Base-by-base conservation (phyloP, 1,139 yeast genomes). In the Pichia sp. region DNA sequence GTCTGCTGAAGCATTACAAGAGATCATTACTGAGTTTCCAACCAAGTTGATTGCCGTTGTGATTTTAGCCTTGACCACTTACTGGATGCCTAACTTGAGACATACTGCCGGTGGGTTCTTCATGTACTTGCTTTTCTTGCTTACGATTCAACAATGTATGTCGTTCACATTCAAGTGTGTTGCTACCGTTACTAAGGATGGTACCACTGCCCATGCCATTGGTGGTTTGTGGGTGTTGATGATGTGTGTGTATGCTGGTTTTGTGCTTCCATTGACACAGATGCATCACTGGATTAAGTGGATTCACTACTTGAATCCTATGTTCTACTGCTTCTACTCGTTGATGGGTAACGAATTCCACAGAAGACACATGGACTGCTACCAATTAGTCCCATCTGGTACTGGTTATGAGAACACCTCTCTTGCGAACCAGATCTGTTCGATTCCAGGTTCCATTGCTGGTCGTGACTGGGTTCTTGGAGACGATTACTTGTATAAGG, bases 211-310 rank as follows among this genome's bases (percentile, higher is more conserved):
- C 0, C 76, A 75, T 57, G 74, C 82, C 1, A 56, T 79, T 51
- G 72, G 79, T 23, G 85, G 85, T 66, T 60, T 78, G 12, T 52
- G 72, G 31, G 66, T 79, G 60, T 64, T 79, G 66, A 73, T 75
- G 5, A 59, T 75, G 44, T 67, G 78, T 53, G 66, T 77, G n/a
- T 80, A 79, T 59, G 72, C 82, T 12, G 77, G 82, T 21, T 80
- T 74, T 65, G 72, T 78, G 75, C 75, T 80, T 58, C 84, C 78
- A 60, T 64, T 75, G 50, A 79, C 78, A 7, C 72, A 77, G 1
- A 80, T 80, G 84, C 82, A 75, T 55, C 81, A 81, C 47, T 80
- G 84, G 83, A 79, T 79, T 59, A 74, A 75, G 62, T 81, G 86
- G 86, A 73, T 80, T 39, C 74, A 79, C 3, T 81, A 79, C 60